phyloP scores from a whole-genome alignment of 2,329 filamentous ascomycete genomes.

The Mycosphaerella sp. region DNA sequence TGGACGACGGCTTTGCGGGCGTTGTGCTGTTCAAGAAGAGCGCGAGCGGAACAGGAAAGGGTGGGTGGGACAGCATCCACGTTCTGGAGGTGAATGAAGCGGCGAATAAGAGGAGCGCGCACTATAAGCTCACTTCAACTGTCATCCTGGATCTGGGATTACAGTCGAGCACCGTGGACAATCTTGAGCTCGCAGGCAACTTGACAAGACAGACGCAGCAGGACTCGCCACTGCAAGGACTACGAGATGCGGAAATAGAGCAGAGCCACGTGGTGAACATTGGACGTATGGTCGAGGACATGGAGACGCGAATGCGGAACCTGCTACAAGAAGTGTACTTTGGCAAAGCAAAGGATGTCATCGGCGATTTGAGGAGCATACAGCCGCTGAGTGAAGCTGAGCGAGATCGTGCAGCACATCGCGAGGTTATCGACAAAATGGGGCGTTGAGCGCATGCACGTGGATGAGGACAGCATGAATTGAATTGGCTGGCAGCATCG shows the following conservation, averaged over 20 bases:
- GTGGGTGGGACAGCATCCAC: slow-evolving; percentile 94
- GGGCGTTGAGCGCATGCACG: slow-evolving; percentile 1
- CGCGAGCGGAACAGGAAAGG: slow-evolving; percentile 36
- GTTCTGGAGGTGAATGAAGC: slow-evolving; percentile 90
- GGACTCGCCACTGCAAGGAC: slow-evolving; percentile 63
- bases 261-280: slow-evolving; percentile 94
- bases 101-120: slow-evolving; percentile 70
- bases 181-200: slow-evolving; percentile 90
- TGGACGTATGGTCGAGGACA: slow-evolving; percentile 90
- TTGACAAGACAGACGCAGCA: slow-evolving; percentile 96
- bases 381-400: slow-evolving; percentile 76
- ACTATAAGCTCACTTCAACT: slow-evolving; percentile 97
- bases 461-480: background rate
- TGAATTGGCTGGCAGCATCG: background rate
- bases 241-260: slow-evolving; percentile 59
- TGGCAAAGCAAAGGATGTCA: slow-evolving; percentile 97
- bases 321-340: slow-evolving; percentile 98
- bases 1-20: slow-evolving; percentile 95
- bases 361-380: slow-evolving; percentile 88
- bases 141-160: slow-evolving; percentile 85
- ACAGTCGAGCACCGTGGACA: slow-evolving; percentile 61
- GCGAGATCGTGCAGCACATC: slow-evolving; percentile 74
- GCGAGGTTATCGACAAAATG: slow-evolving; percentile 70
- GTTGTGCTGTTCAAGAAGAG: slow-evolving; percentile 95
- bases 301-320: slow-evolving; percentile 99